Base-by-base conservation (phyloP, 768 basidiomycete genomes). In the Mycena galericulata region DNA sequence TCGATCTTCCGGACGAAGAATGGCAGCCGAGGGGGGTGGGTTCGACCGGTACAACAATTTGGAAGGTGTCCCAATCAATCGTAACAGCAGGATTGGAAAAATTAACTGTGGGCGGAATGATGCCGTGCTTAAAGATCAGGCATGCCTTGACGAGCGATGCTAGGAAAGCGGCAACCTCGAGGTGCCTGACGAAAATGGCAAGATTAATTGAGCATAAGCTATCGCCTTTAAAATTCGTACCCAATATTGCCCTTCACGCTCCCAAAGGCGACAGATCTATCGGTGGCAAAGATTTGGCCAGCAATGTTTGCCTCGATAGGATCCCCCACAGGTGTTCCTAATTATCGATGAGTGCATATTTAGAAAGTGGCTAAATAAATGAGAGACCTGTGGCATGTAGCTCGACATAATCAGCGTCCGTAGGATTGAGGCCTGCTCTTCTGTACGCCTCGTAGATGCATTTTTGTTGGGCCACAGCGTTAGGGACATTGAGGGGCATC, bases 301-400 rank as follows among this genome's bases (percentile, higher is more conserved):
- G 65, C 41, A 3, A 30, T 40, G 22, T 50, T 66, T 6, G 65
- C 24, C 30, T 66, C 65, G 22, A 66, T 59, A 14, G 83, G 82
- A 51, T 85, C 84, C 1, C 82, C 83, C 2, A 41, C 75, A 53
- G 78, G 75, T 7, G 84, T 83, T 4, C 65, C 57, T 66, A 22
- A 7, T 54, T 15, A 11, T 1, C 1, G 17, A 18, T 30, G 22
- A 30, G 29, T 50, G 40, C 26, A 32, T 24, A 7, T 43, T n/a
- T 20, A 38, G 17, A 15, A 9, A 26, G 12, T 32, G 46, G 14
- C 8, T 36, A n/a, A n/a, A n/a, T 14, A 49, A 7, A 24, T 30
- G 4, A 17, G 20, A n/a, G 1, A 65, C 65, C 65, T 34, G 65
- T 66, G n/a, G 40, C 49, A 30, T 66, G 65, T 5, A 66, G 18